Base-by-base conservation (phyloP, 1,284 basidiomycete genomes). In the Irpex sp. region DNA sequence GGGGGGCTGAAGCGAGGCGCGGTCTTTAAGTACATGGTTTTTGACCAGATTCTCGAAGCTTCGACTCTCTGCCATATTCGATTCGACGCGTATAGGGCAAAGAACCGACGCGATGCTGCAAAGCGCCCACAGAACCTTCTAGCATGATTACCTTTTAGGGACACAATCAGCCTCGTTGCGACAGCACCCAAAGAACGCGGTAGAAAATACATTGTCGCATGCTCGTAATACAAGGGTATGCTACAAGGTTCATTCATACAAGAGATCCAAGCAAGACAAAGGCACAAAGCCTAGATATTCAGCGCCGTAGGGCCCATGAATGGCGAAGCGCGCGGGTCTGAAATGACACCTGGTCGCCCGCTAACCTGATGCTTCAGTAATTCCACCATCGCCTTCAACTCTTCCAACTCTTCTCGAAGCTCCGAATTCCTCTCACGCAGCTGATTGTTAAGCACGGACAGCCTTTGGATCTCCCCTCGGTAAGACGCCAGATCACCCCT, bases 331-430 rank as follows among this genome's bases (percentile, higher is more conserved):
- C 72, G 68, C 8, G 73, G 66, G 53, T 74, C 69, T 58, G 68
- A 71, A 37, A 78, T 69, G 57, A 85, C 65, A 14, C 82, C 80
- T 47, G 72, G 76, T 59, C 74, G 76, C 19, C 82, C 80, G 57
- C 75, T 78, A 56, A 80, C 70, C 67, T 84, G 81, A 57, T 75
- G 80, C 67, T 80, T 87, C 66, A 90, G 69, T 28, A 84, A 68
- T 67, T 90, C 87, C n/a, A 90, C 74, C 79, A 86, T 88, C 28
- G 82, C 86, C 59, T 80, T 81, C 74, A 90, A 72, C 68, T 93
- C 90, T 64, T 91, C 87, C 52, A 88, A 72, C 67, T 88, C 83
- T 28, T 87, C 85, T 59, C 79, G 79, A 63, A 88, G 67, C 18
- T 82, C 78, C 5, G 72, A 73, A 61, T 89, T 89, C 65, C 88